Conservation (phyloP, 2,329 filamentous ascomycete genomes). For the Leptosphaerulina australis region DNA sequence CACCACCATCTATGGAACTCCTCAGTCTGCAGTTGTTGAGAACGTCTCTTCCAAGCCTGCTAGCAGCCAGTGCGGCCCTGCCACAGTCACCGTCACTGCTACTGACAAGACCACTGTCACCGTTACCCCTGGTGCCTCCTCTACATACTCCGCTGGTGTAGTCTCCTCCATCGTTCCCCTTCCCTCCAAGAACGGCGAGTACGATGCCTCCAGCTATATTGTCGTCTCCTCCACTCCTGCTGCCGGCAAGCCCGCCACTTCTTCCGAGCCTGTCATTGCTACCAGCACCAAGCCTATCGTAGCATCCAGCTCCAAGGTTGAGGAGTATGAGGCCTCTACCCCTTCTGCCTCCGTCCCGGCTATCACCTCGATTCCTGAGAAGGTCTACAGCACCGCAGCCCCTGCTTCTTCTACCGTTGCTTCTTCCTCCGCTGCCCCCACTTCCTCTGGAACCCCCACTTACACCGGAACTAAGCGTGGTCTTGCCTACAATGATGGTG, state of each 20-base stretch:
- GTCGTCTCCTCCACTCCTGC: slow-evolving; percentile 20
- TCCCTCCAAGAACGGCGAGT: slow-evolving; percentile 21
- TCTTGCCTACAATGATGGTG: slow-evolving; percentile 68
- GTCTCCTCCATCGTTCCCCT: slow-evolving; percentile 22
- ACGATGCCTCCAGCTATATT: slow-evolving; percentile 15
- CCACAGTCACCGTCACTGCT: slow-evolving; percentile 48
- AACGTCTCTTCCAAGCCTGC: slow-evolving; percentile 28
- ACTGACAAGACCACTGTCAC: slow-evolving; percentile 52
- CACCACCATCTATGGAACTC: slow-evolving; percentile 30
- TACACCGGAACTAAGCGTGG: slow-evolving; percentile 64
- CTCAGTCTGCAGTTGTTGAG: slow-evolving; percentile 27
- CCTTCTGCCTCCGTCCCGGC: slow-evolving; percentile 9
- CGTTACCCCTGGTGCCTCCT: slow-evolving; percentile 36
- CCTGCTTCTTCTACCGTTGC: slow-evolving; percentile 20
- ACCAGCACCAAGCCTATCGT: slow-evolving; percentile 19
- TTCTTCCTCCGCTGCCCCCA: slow-evolving; percentile 25
- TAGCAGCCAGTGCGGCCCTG: slow-evolving; percentile 31
- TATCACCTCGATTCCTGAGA: slow-evolving; percentile 16
- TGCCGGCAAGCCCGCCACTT: slow-evolving; percentile 14
- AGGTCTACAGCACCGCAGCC: slow-evolving; percentile 16
- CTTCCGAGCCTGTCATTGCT: slow-evolving; percentile 17
- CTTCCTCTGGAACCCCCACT: slow-evolving; percentile 30
- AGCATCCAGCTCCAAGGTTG: slow-evolving; percentile 21
- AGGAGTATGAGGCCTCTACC: slow-evolving; percentile 23
- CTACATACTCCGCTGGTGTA: slow-evolving; percentile 15